Percentiles rank a stretch among this genome's conserved stretches.
These are phyloP conservation scores for Penicillium janthinellum DNA, from an alignment of 2,329 filamentous ascomycete species.

Conservation along the genomic window DNA sequence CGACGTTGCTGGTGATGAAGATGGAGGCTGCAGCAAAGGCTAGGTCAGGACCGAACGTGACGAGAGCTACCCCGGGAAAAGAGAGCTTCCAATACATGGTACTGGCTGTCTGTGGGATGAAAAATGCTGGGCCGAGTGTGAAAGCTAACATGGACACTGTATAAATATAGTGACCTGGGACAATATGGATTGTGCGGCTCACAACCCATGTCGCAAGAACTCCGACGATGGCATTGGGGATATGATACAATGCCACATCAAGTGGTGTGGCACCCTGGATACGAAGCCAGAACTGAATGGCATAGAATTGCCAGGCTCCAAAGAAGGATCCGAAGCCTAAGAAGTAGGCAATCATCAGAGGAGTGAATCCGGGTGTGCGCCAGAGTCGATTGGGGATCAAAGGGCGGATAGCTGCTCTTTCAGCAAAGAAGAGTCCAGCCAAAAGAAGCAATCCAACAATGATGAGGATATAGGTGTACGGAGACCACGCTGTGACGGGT, in stretches of 20 bases:
- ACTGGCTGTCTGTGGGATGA: constrained; percentile 43
- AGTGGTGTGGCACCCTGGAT: constrained; percentile 44
- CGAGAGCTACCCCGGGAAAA: constrained; percentile 48
- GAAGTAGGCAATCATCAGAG: constrained; percentile 48
- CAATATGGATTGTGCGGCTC: constrained; percentile 48
- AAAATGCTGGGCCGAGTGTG: constrained; percentile 44
- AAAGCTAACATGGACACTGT: constrained; percentile 47
- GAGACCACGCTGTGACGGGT: constrained; percentile 51
- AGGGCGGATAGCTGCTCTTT: constrained; percentile 47
- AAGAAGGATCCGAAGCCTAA: constrained; percentile 50
- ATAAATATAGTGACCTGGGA: constrained; percentile 52
- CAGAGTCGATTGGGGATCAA: constrained; percentile 50
- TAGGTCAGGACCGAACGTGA: constrained; percentile 52
- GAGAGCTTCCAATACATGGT: constrained; percentile 51
- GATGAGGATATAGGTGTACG: constrained; percentile 52
- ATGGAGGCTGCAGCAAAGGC: constrained; percentile 53
- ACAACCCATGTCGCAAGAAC: constrained; percentile 52
- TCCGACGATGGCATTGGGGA: constrained; percentile 50
- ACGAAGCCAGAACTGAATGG: constrained; percentile 44
- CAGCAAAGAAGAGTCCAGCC: constrained; percentile 50
- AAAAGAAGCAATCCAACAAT: constrained; percentile 52
- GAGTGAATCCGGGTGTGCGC: constrained; percentile 48
- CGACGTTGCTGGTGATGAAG: constrained; percentile 52
- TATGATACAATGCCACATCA: constrained; percentile 47
- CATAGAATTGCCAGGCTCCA: constrained; percentile 45